These are phyloP conservation scores for Pelargonium exstipulatum DNA, from an alignment of 441 rosid genomes.

Conservation along the genomic window DNA sequence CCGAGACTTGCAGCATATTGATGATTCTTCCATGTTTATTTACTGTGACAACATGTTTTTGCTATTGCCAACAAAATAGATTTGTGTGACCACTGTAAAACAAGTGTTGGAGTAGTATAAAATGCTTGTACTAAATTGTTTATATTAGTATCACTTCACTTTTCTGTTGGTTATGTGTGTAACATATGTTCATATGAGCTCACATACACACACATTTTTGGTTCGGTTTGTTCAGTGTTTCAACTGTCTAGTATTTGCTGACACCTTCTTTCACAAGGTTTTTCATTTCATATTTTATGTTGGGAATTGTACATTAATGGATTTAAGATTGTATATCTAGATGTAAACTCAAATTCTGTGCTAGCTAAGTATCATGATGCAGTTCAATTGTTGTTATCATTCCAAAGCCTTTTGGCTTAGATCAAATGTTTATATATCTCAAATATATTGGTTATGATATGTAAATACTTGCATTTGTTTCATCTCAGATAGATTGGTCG, in stretches of 20 bases:
- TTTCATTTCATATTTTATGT: not conserved
- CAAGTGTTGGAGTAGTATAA: not conserved
- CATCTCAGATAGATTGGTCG: conserved; percentile 80
- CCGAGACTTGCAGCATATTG: too few species aligned
- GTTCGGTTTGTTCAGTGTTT: not conserved
- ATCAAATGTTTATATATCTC: not conserved
- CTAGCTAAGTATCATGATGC: not conserved
- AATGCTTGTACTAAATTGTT: not conserved
- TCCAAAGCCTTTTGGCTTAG: not conserved
- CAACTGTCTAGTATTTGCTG: not conserved
- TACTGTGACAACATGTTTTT: not conserved
- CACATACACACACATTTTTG: not conserved
- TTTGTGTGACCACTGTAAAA: not conserved
- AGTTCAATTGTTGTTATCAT: not conserved
- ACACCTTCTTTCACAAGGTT: not conserved
- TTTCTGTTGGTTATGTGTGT: not conserved
- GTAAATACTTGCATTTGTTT: conserved; percentile 8
- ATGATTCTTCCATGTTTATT: too few species aligned
- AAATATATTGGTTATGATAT: not conserved
- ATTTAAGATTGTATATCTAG: not conserved
- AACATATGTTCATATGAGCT: not conserved
- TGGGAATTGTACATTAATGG: not conserved
- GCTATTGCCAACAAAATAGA: not conserved
- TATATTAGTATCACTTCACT: not conserved
- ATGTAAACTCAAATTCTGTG: not conserved